Conservation (phyloP, 805 yeast genomes). For the Wickerhamomyces bisporus region DNA sequence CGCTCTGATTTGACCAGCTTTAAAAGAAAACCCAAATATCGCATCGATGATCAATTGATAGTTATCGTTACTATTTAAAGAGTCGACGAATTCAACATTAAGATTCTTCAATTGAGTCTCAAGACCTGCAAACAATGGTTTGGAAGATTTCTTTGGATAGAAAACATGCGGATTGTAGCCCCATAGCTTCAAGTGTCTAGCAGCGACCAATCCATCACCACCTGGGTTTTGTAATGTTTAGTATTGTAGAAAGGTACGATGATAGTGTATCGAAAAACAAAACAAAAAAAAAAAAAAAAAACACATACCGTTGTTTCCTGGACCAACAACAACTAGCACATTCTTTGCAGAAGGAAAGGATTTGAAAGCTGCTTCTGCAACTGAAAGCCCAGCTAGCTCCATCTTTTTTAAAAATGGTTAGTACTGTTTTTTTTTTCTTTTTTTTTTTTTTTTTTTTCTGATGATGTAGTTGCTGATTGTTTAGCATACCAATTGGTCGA, state of each 20-base stretch:
- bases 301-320: constrained; percentile 95
- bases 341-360: constrained; percentile 49
- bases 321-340: constrained; percentile 79
- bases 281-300: too few species aligned
- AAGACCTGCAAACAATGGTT: constrained; percentile 53
- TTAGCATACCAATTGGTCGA: constrained; percentile 68
- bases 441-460: too few species aligned
- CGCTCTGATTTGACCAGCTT: constrained; percentile 71
- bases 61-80: constrained; percentile 24
- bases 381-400: constrained; percentile 96
- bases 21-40: constrained; percentile 89
- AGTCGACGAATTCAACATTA: constrained; percentile 50
- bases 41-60: constrained; percentile 61
- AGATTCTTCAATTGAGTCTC: constrained; percentile 63
- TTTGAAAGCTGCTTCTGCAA: constrained; percentile 77
- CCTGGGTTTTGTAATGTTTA: too few species aligned
- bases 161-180: constrained; percentile 73
- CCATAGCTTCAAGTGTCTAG: constrained; percentile 79
- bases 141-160: constrained; percentile 68
- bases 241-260: too few species aligned
- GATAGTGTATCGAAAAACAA: constrained; percentile 52
- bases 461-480: too few species aligned
- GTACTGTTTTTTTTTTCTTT: too few species aligned
- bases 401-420: too few species aligned
- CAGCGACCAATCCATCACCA: constrained; percentile 96